phyloP scores from a whole-genome alignment of 768 basidiomycete genomes.

The Phylloporus scabripes region DNA sequence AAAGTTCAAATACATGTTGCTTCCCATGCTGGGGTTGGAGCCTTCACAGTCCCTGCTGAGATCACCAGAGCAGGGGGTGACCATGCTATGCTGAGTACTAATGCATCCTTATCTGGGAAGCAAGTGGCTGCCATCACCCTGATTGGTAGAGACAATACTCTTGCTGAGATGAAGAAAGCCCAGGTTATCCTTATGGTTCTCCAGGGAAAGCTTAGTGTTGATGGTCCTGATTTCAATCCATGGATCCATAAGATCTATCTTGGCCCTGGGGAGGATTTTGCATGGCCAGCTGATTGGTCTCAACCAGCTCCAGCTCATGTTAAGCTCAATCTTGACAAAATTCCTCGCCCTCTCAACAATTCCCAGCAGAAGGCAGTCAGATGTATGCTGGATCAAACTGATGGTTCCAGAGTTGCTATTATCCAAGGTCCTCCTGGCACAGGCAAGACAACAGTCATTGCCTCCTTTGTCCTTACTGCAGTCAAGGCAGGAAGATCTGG shows the following conservation, averaged over 20 bases:
- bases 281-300: constrained; percentile 36
- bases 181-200: constrained; percentile 29
- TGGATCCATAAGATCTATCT: constrained; percentile 37
- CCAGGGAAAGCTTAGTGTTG: constrained; percentile 29
- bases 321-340: constrained; percentile 10
- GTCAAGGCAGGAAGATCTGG: constrained; percentile 37
- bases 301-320: constrained; percentile 15
- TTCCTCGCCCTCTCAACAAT: constrained; percentile 32
- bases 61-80: constrained; percentile 12
- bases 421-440: constrained; percentile 58
- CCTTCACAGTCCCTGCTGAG: constrained; percentile 20
- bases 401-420: constrained; percentile 32
- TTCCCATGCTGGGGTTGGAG: constrained; percentile 13
- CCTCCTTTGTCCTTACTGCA: constrained; percentile 51
- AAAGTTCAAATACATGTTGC: constrained; percentile 21
- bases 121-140: constrained; percentile 37
- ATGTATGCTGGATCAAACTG: constrained; percentile 35
- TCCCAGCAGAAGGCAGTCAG: constrained; percentile 36
- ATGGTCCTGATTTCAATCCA: constrained; percentile 29
- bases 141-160: constrained; percentile 51
- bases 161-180: constrained; percentile 45
- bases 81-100: constrained; percentile 18
- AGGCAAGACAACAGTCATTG: constrained; percentile 72
- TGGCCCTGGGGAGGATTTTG: constrained; percentile 21
- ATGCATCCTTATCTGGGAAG: constrained; percentile 29